Evolutionary conservation across 352 stramenopile genomes (phyloP).

Genomic region (Stramenopiles sp.): DNA sequence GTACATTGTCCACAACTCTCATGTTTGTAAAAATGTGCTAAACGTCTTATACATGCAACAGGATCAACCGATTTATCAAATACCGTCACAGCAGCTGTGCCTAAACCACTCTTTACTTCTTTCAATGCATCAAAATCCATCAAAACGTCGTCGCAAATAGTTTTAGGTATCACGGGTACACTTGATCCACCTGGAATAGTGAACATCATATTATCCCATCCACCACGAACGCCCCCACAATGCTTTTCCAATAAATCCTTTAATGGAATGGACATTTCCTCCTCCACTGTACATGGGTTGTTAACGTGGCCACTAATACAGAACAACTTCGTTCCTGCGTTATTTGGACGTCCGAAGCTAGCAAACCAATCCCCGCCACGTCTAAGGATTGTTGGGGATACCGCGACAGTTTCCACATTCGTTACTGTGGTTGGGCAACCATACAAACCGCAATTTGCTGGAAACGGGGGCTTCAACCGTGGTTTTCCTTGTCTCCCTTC

Average conservation of each 20-base stretch:
- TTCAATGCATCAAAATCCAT: constrained; percentile 99
- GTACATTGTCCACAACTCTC: constrained; percentile 99
- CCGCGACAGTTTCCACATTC: constrained; percentile 95
- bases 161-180: constrained; percentile 26
- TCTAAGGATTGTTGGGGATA: constrained; percentile 91
- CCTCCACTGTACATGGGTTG: constrained; percentile 93
- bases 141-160: constrained; percentile 79
- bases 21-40: constrained; percentile 98
- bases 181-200: constrained; percentile 77
- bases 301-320: constrained; percentile 98
- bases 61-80: constrained; percentile 99
- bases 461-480: constrained; percentile 95
- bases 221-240: constrained; percentile 89
- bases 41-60: constrained; percentile 88
- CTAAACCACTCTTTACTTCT: constrained; percentile 72
- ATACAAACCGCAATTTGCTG: constrained; percentile 93
- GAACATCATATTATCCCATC: constrained; percentile 95
- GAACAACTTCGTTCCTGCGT: constrained; percentile 96
- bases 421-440: constrained; percentile 97
- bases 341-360: constrained; percentile 90
- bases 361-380: constrained; percentile 87
- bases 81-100: constrained; percentile 94
- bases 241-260: constrained; percentile 95
- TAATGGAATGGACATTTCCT: constrained; percentile 94
- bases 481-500: constrained; percentile 92